Conservation (phyloP, 768 basidiomycete genomes). For the Amanita rubescens region DNA sequence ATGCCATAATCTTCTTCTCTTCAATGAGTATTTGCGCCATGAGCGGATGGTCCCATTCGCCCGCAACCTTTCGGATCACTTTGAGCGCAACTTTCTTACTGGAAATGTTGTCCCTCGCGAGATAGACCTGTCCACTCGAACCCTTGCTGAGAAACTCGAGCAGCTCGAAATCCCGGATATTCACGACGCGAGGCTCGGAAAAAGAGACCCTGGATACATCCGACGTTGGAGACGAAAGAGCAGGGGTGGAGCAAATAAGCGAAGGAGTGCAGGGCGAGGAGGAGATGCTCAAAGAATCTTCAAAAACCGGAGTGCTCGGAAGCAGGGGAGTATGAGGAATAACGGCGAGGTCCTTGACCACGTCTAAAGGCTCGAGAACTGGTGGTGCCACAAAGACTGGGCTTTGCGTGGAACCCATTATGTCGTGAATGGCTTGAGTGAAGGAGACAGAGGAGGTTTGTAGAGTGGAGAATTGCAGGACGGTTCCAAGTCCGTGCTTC, state of each 20-base stretch:
- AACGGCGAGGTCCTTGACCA: neutral
- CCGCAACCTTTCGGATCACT: no score
- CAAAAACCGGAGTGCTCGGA: slow-evolving; percentile 1
- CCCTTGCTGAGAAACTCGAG: no score
- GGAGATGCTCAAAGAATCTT: neutral
- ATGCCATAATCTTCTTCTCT: no score
- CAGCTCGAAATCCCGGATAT: neutral
- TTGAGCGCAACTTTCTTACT: slow-evolving; percentile 18
- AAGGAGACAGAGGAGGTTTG: neutral
- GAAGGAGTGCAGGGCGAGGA: slow-evolving; percentile 1
- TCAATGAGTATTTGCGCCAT: slow-evolving; percentile 13
- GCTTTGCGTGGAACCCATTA: neutral
- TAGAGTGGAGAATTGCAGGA: neutral
- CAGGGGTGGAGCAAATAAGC: slow-evolving; percentile 1
- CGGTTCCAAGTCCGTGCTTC: neutral
- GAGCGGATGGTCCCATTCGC: slow-evolving; percentile 15
- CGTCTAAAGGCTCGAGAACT: neutral
- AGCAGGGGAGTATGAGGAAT: slow-evolving; percentile 2
- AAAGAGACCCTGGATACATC: neutral
- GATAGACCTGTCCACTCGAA: no score
- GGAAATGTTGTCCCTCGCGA: slow-evolving; percentile 17
- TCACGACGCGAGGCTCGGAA: neutral
- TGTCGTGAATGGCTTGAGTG: neutral
- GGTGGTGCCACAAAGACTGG: neutral
- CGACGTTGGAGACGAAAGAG: neutral